Base-by-base conservation (phyloP, 495 filamentous ascomycete species). In the Aspergillus haitiensis region DNA sequence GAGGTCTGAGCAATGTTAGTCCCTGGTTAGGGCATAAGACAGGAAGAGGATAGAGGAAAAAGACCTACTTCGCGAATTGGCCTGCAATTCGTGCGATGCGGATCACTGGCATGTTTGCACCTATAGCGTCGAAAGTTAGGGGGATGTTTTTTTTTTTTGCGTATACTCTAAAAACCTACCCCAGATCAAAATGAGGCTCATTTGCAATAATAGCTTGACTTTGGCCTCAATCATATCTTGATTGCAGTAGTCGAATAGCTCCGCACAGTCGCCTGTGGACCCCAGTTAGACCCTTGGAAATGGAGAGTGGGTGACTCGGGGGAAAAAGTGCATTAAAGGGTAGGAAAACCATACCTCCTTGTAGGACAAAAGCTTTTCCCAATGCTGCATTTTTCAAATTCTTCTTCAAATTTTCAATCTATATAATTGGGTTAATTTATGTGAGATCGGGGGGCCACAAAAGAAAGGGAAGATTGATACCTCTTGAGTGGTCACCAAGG, bases 161-260 rank as follows among this genome's bases (percentile, higher is more conserved):
- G 21, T 27, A 27, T 27, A 27, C 1, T 27, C 3, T 27, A 3
- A 13, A 16, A 63, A 64, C 72, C 78, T 76, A 72, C 88, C 93
- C 86, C 89, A 95, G 72, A 95, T 89, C 54, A 98, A 80, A 13
- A 97, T 90, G 61, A 98, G 75, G 65, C 89, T 93, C 93, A 98
- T 97, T 77, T 98, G 93, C 39, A 98, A 81, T 12, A 97, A 81
- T 10, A 98, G 84, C 74, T 98, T 98, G 73, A 97, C 91, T 78
- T 97, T 98, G 33, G 91, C 87, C 69, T 97, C 90, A 63, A 98
- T 96, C 64, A 89, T 89, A 36, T 82, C 79, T 68, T 91, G 87
- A 66, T 91, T 86, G 73, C 94, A 98, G 81, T 98, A 98, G 74
- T 93, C 90, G 67, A 98, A 98, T 6, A 98, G 80, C 77, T 98